Base-by-base conservation (phyloP, 371 early-diverging fungal genomes). In the Mucor plumbeus region DNA sequence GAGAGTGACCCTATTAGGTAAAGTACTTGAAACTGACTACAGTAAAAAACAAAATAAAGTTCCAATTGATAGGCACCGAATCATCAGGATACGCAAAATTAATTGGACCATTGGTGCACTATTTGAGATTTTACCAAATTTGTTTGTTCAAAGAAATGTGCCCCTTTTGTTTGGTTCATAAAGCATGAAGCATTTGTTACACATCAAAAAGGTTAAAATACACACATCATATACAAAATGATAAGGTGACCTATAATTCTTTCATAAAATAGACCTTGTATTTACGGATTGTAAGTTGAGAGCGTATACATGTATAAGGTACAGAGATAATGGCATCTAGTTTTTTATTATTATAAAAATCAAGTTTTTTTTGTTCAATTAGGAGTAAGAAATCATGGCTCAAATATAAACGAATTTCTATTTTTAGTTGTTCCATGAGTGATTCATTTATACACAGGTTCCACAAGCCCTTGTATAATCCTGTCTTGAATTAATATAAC, bases 141-240 rank as follows among this genome's bases (percentile, higher is more conserved):
- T 47, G 47, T 47, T 47, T 47, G 47, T 47, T 19, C 19, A 53
- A 53, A 31, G 53, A 53, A 53, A 53, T 53, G 53, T 53, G 53
- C 53, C 53, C 31, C 53, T 53, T 53, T 53, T 53, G 53, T 53
- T 53, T 53, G 53, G 53, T 53, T 31, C 53, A 53, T 53, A 53
- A 13, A 31, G 26, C 31, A 53, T 13, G 7, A 10, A 53, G 53
- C 53, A 53, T 53, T 31, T 53, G 53, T 53, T 53, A 53, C 53
- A 53, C 53, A 53, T 53, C 19, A 31, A 53, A 26, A 14, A 53
- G 31, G 53, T 31, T 26, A 53, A 53, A 53, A 50, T 31, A 38
- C n/a, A 47, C 17, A 17, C 38, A 38, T 38, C 47, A 48, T 17
- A 48, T 19, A 48, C 48, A 48, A 15, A 10, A 6, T 14, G 31